A percentile compares a stretch with the other conserved stretches of the same genome.
These are phyloP conservation scores for Ustilago curta DNA, from an alignment of 1,284 basidiomycete species.

Conservation along the genomic window DNA sequence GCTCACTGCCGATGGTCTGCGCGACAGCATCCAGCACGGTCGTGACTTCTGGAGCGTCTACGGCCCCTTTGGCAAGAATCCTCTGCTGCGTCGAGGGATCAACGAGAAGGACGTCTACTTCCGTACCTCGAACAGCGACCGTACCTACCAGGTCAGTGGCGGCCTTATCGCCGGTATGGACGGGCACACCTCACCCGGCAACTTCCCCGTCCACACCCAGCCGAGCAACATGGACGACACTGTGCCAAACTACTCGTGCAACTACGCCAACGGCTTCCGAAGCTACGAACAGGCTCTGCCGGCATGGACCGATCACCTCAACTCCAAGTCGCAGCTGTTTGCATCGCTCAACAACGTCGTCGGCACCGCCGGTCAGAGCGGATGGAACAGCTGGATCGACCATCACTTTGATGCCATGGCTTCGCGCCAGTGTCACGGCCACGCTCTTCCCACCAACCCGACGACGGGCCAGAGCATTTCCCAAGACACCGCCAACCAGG, in stretches of 20 bases:
- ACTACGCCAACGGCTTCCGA: conserved; percentile 72
- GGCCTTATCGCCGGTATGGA: conserved; percentile 74
- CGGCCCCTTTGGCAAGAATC: conserved; percentile 68
- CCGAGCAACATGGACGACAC: conserved; percentile 71
- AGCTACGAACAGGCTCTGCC: conserved; percentile 56
- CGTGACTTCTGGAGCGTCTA: conserved; percentile 75
- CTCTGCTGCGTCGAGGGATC: conserved; percentile 71
- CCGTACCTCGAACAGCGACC: conserved; percentile 72
- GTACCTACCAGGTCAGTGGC: conserved; percentile 74
- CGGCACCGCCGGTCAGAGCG: conserved; percentile 72
- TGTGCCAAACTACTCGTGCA: conserved; percentile 73
- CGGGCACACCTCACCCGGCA: conserved; percentile 2
- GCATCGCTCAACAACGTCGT: conserved; percentile 71
- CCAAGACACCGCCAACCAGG: conserved; percentile 46
- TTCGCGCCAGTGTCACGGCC: conserved; percentile 54
- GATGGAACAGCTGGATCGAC: conserved; percentile 74
- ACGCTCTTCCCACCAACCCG: conserved; percentile 44
- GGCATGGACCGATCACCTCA: conserved; percentile 73
- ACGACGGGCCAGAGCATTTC: conserved; percentile 21
- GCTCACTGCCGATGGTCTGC: conserved; percentile 73
- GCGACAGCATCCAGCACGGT: conserved; percentile 73
- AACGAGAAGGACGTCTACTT: conserved; percentile 71
- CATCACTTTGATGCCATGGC: conserved; percentile 54
- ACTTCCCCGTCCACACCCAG: conserved; percentile 64
- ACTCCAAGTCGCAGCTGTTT: conserved; percentile 71